Conservation (phyloP, 257 asterid species). For the Phtheirospermum japonicum region DNA sequence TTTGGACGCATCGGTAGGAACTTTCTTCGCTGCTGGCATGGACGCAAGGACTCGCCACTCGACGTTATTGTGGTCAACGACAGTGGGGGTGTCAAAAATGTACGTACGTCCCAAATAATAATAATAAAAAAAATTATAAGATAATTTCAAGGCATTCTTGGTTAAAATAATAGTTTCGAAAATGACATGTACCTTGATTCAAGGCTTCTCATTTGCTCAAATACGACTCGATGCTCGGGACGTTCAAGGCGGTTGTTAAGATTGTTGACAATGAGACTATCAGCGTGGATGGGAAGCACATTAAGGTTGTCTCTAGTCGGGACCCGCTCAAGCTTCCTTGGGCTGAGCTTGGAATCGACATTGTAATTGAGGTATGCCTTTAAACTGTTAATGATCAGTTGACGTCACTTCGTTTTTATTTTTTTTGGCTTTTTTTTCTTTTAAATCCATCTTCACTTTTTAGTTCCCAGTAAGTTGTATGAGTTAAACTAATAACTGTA, state of each 20-base stretch:
- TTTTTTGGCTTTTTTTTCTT: too few species aligned
- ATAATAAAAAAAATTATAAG: too few species aligned
- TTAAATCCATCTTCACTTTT: too few species aligned
- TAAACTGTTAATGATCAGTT: too few species aligned
- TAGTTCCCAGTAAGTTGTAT: too few species aligned
- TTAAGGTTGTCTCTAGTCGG: constrained; percentile 62
- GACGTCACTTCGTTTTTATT: too few species aligned
- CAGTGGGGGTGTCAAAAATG: constrained; percentile 75
- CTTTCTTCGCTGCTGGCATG: constrained; percentile 96
- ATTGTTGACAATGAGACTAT: constrained; percentile 58
- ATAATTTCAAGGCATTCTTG: too few species aligned
- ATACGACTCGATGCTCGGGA: constrained; percentile 92
- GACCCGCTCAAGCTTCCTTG: constrained; percentile 67
- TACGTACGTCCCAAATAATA: too few species aligned
- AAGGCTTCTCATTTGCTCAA: constrained; percentile 94
- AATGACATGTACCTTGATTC: background rate
- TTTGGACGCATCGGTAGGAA: constrained; percentile 94
- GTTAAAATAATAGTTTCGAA: too few species aligned
- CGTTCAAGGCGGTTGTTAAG: constrained; percentile 80
- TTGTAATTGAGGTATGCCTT: constrained; percentile 56
- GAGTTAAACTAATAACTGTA: too few species aligned
- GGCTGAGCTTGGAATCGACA: constrained; percentile 70
- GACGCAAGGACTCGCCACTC: constrained; percentile 85
- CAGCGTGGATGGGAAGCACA: constrained; percentile 68
- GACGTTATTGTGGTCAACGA: constrained; percentile 83